phyloP scores from a whole-genome alignment of 495 filamentous ascomycete species.

The Penicillium nucicola region DNA sequence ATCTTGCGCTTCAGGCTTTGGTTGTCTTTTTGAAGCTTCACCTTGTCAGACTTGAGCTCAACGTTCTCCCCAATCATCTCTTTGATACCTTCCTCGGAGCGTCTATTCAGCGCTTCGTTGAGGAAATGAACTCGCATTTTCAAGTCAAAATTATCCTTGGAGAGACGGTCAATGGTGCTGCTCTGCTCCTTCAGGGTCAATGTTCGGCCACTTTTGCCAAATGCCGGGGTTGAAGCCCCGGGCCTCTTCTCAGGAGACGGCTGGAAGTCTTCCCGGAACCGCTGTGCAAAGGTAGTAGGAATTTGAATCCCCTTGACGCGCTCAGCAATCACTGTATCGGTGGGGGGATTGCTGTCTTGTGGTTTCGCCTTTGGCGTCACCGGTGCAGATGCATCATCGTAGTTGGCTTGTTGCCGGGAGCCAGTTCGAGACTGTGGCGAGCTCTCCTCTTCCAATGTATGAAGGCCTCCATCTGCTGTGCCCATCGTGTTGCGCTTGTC shows the following conservation, averaged over 20 bases:
- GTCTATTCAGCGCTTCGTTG: slow-evolving; percentile 85
- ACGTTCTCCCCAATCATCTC: slow-evolving; percentile 97
- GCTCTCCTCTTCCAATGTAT: slow-evolving; percentile 61
- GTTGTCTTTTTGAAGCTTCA: slow-evolving; percentile 84
- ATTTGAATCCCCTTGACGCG: slow-evolving; percentile 86
- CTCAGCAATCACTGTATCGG: slow-evolving; percentile 84
- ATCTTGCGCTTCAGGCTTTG: slow-evolving; percentile 73
- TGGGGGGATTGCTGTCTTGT: slow-evolving; percentile 55
- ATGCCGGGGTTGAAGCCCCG: slow-evolving; percentile 48
- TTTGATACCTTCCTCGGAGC: slow-evolving; percentile 93
- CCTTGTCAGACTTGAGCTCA: slow-evolving; percentile 84
- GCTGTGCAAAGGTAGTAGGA: slow-evolving; percentile 80
- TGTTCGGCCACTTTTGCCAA: slow-evolving; percentile 66
- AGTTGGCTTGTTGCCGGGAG: slow-evolving; percentile 23
- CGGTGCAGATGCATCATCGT: slow-evolving; percentile 27
- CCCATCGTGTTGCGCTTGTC: slow-evolving; percentile 37
- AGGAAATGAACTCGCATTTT: slow-evolving; percentile 98
- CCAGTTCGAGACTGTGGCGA: slow-evolving; percentile 33
- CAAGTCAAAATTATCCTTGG: slow-evolving; percentile 92
- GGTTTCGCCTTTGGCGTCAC: slow-evolving; percentile 49
- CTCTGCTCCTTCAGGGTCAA: slow-evolving; percentile 96
- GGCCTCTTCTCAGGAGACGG: slow-evolving; percentile 53
- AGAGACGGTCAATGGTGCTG: slow-evolving; percentile 89
- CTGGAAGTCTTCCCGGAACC: slow-evolving; percentile 65
- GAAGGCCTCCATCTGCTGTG: slow-evolving; percentile 50